Base-by-base conservation (phyloP, 2,329 filamentous ascomycete genomes). In the Plectosphaerella cucumerina region DNA sequence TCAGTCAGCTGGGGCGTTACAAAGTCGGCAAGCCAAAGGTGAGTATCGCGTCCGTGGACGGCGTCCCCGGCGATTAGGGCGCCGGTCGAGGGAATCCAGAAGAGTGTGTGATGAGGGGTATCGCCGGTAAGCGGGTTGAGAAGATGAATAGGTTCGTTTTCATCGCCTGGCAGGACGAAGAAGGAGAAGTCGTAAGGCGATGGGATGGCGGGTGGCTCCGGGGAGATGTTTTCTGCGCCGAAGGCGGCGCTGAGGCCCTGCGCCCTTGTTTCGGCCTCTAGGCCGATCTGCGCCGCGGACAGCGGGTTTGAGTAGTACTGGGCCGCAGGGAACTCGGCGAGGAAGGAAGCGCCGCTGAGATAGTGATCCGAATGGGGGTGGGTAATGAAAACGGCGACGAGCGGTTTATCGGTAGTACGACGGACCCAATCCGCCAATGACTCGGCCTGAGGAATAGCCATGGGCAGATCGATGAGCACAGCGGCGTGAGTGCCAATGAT, bases 21-120 rank as follows among this genome's bases (percentile, higher is more conserved):
- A 4, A 55, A 45, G 31, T 55, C 53, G 20, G 48, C 53, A 3
- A 55, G 50, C 53, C 53, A 55, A 10, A 41, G 23, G 37, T 55
- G 53, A 39, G 53, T 34, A 22, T 45, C 18, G 31, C 47, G 53
- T 26, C 50, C n/a, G 41, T 50, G 53, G 26, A 55, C 48, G 14
- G 48, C 23, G 48, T 53, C 50, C 1, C 53, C 53, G 0, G 53
- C 50, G 18, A 55, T 50, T 20, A 53, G n/a, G 15, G 50, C 50
- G 26, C 23, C 31, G 11, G 15, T 48, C 2, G 44, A 47, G 2
- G 53, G 50, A 4, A 55, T 50, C 53, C 53, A 55, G 26, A 55
- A 49, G 18, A 48, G 11, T 8, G 48, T 31, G 14, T 48, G 20
- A 23, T 55, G 50, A 11, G 53, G 23, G 1, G 48, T 55, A n/a